These are phyloP conservation scores for Trametes sanguinea DNA, from an alignment of 768 basidiomycete genomes.

Conservation along the genomic window DNA sequence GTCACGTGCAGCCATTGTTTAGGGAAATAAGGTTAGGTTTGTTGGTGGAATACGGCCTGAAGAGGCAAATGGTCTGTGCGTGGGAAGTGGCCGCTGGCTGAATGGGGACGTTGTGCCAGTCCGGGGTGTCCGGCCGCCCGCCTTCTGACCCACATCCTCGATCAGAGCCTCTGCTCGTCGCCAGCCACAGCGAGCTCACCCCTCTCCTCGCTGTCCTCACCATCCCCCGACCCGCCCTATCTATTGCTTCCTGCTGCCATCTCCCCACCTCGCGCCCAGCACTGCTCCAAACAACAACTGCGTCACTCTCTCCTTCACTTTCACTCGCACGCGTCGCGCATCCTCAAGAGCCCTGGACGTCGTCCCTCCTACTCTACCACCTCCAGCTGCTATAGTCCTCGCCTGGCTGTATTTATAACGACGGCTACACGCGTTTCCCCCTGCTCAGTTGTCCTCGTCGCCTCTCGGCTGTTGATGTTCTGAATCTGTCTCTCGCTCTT, in stretches of 20 bases:
- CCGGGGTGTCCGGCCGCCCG: conserved; percentile 33
- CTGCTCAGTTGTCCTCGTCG: conserved; percentile 32
- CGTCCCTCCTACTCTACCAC: conserved; percentile 33
- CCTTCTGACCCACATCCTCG: conserved; percentile 41
- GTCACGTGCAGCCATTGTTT: conserved; percentile 36
- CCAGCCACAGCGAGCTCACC: conserved; percentile 46
- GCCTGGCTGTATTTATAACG: conserved; percentile 48
- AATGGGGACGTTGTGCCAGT: conserved; percentile 42
- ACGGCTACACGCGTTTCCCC: conserved; percentile 39
- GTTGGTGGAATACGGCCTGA: conserved; percentile 17
- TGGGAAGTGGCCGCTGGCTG: conserved; percentile 37
- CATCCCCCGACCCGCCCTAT: conserved; percentile 40
- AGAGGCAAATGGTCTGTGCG: conserved; percentile 43
- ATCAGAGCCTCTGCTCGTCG: conserved; percentile 46
- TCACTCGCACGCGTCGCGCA: conserved; percentile 46
- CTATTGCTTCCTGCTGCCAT: conserved; percentile 28
- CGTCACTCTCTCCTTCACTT: conserved; percentile 18
- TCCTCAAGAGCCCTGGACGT: conserved; percentile 29
- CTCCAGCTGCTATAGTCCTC: conserved; percentile 34
- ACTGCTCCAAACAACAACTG: conserved; percentile 18
- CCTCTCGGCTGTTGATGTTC: conserved; percentile 49
- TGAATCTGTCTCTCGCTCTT: conserved; percentile 30
- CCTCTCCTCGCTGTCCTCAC: conserved; percentile 42
- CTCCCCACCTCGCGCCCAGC: conserved; percentile 27
- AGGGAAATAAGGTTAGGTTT: conserved; percentile 37